Percentiles rank a stretch among this genome's conserved stretches.
These are phyloP conservation scores for Crotalaria pallida DNA, from an alignment of 306 rosid species.

Conservation along the genomic window DNA sequence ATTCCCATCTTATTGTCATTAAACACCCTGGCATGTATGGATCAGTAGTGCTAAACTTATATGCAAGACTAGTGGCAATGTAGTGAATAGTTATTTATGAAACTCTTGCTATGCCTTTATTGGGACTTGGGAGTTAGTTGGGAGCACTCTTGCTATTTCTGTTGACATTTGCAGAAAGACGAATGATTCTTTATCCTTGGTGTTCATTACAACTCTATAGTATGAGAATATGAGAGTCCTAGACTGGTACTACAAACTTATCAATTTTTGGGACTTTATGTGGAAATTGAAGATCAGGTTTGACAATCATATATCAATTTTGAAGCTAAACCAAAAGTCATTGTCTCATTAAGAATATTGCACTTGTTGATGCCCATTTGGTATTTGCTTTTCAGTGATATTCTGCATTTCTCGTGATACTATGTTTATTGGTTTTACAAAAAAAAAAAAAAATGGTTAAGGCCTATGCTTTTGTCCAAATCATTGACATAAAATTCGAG, in stretches of 20 bases:
- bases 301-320: background rate
- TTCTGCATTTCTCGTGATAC: background rate
- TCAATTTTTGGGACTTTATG: background rate
- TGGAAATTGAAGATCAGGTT: background rate
- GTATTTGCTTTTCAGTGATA: background rate
- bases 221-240: background rate
- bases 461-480: background rate
- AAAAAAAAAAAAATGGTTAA: too few species aligned
- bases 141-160: background rate
- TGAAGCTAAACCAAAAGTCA: background rate
- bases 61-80: background rate
- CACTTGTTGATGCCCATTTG: background rate
- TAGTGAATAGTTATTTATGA: background rate
- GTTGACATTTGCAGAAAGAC: background rate
- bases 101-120: background rate
- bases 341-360: background rate
- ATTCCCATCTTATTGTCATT: background rate
- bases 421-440: background rate
- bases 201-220: background rate
- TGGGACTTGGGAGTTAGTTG: background rate
- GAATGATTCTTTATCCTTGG: background rate
- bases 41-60: background rate
- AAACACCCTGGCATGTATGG: background rate
- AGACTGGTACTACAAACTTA: background rate
- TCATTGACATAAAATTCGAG: background rate